phyloP scores from a whole-genome alignment of 2,329 filamentous ascomycete species.

The Emergomyces africanus region DNA sequence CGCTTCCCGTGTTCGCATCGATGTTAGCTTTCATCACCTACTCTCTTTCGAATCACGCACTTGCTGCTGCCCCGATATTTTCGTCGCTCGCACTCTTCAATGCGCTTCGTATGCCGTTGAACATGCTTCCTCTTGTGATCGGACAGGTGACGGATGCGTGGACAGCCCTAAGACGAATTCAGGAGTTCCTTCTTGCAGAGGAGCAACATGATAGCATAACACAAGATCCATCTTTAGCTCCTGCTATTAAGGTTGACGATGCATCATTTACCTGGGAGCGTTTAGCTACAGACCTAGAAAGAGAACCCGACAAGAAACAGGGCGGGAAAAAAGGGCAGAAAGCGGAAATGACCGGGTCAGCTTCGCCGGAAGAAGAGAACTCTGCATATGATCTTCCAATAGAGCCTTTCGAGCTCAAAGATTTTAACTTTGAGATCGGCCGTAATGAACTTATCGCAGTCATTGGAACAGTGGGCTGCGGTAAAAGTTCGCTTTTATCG shows the following conservation, averaged over 20 bases:
- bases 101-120: constrained; percentile 75
- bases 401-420: constrained; percentile 30
- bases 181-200: constrained; percentile 78
- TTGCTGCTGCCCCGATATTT: constrained; percentile 70
- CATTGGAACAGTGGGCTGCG: constrained; percentile 50
- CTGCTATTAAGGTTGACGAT: constrained; percentile 53
- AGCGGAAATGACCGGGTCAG: constrained; percentile 16
- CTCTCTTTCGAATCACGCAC: constrained; percentile 48
- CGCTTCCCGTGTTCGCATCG: constrained; percentile 82
- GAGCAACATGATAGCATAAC: constrained; percentile 63
- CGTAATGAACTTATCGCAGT: constrained; percentile 29
- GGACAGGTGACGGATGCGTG: constrained; percentile 83
- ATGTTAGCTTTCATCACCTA: constrained; percentile 90
- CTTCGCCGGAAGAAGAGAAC: constrained; percentile 33
- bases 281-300: constrained; percentile 14
- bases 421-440: constrained; percentile 24
- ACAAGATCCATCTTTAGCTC: constrained; percentile 39
- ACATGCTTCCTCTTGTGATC: constrained; percentile 75
- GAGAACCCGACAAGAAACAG: constrained; percentile 8
- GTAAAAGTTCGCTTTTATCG: constrained; percentile 79
- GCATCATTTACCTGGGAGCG: constrained; percentile 83
- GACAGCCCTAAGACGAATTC: constrained; percentile 70
- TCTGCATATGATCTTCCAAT: constrained; percentile 13
- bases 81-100: constrained; percentile 93
- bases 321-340: constrained; percentile 6